These are phyloP conservation scores for Sclerotinia glacialis DNA, from an alignment of 2,329 filamentous ascomycete genomes.

Conservation along the genomic window DNA sequence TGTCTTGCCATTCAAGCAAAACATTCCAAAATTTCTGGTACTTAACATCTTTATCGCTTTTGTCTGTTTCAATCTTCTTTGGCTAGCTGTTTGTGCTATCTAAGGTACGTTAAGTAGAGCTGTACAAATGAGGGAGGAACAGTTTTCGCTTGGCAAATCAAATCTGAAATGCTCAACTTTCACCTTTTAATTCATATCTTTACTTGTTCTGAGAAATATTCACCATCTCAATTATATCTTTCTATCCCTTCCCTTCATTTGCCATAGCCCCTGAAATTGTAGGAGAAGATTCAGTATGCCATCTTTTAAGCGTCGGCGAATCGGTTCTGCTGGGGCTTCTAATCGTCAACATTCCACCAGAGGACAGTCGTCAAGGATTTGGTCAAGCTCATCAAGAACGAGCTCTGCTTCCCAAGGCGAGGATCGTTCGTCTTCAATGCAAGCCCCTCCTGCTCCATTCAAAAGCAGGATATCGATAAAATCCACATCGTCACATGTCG, in stretches of 20 bases:
- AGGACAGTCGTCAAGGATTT: conserved; percentile 18
- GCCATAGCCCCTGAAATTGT: neutral
- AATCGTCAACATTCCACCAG: conserved; percentile 24
- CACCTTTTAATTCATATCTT: neutral
- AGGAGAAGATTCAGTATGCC: conserved; percentile 9
- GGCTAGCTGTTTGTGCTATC: neutral
- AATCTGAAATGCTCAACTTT: neutral
- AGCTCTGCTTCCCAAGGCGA: conserved; percentile 28
- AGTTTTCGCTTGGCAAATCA: conserved; percentile 4
- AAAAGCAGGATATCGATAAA: conserved; percentile 30
- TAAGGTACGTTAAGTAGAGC: neutral
- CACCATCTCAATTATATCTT: neutral
- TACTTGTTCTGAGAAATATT: neutral
- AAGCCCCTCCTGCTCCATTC: conserved; percentile 24
- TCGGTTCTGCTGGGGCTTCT: conserved; percentile 21
- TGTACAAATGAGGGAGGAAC: conserved; percentile 6
- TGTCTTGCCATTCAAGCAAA: neutral
- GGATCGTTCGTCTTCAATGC: conserved; percentile 26
- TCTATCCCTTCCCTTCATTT: neutral
- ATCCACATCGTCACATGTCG: conserved; percentile 22
- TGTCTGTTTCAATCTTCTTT: neutral
- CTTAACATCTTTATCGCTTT: neutral
- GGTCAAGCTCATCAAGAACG: conserved; percentile 27
- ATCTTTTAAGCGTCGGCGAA: conserved; percentile 34
- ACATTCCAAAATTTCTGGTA: neutral